Conservation (phyloP, 176 grass and related monocot genomes). For the Carex myosuroides region DNA sequence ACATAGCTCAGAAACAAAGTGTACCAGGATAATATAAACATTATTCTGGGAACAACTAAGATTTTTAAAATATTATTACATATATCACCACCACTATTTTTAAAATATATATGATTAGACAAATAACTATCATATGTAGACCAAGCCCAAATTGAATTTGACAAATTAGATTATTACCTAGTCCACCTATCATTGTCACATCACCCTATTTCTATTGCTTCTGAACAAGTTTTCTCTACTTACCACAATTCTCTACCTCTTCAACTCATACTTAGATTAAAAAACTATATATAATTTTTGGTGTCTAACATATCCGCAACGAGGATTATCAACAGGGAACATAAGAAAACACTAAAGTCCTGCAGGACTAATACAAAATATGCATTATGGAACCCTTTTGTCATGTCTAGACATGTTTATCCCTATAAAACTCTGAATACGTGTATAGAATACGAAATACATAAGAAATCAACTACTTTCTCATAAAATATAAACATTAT, state of each 20-base stretch:
- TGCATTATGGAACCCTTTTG: neutral
- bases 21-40: neutral
- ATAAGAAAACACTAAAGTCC: neutral
- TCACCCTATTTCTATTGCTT: neutral
- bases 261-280: neutral
- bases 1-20: neutral
- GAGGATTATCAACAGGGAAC: neutral
- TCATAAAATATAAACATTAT: neutral
- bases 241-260: neutral
- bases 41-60: neutral
- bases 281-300: neutral
- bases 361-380: neutral
- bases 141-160: conserved; percentile 1
- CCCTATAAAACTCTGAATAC: neutral
- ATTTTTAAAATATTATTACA: neutral
- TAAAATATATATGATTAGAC: neutral
- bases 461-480: neutral
- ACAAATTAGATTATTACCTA: neutral
- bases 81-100: neutral
- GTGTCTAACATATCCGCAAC: neutral
- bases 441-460: neutral
- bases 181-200: neutral
- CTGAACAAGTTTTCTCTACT: neutral
- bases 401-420: neutral
- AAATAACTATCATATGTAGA: conserved; percentile 7